Base-by-base conservation (phyloP, 2,329 filamentous ascomycete genomes). In the Arthroderma sp. region DNA sequence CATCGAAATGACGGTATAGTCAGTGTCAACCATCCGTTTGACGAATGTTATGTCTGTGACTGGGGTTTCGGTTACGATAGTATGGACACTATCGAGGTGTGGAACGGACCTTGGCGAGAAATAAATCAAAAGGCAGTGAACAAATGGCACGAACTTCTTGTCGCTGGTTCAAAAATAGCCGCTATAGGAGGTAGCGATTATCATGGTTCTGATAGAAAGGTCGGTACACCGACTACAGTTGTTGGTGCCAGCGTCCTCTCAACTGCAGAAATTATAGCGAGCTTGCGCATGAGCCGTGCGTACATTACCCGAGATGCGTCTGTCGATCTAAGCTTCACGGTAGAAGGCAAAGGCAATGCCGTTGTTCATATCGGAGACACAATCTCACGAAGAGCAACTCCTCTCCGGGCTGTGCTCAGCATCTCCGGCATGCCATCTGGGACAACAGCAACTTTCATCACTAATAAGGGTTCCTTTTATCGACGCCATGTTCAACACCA, bases 41-140 rank as follows among this genome's bases (percentile, higher is more conserved):
- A 10, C 36, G 44, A 42, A 22, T 54, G 52, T 28, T 46, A 46
- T 5, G 48, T 48, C 5, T 54, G 52, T 47, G 49, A 53, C 38
- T 52, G 52, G 52, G 44, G 48, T 3, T 44, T 51, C 37, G 48
- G 48, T n/a, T 53, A 50, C 45, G 48, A 52, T n/a, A 49, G 50
- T 37, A 51, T 53, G 36, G 51, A 54, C 11, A 51, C 50, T 4
- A 46, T 54, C 3, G 52, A 54, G 32, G 51, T 54, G 22, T 54
- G 52, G 52, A 54, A 53, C 38, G 50, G 44, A 7, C 9, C 29
- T 10, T 53, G 45, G 27, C 45, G 49, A 32, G 27, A 40, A 10
- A 38, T 40, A 5, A 50, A 53, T 36, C 44, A 52, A 11, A 44
- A 45, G 29, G 50, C 51, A 3, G 45, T 54, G 10, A 32, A 51